These are phyloP conservation scores for Plasmopara muralis DNA, from an alignment of 352 stramenopile genomes.

Conservation along the genomic window DNA sequence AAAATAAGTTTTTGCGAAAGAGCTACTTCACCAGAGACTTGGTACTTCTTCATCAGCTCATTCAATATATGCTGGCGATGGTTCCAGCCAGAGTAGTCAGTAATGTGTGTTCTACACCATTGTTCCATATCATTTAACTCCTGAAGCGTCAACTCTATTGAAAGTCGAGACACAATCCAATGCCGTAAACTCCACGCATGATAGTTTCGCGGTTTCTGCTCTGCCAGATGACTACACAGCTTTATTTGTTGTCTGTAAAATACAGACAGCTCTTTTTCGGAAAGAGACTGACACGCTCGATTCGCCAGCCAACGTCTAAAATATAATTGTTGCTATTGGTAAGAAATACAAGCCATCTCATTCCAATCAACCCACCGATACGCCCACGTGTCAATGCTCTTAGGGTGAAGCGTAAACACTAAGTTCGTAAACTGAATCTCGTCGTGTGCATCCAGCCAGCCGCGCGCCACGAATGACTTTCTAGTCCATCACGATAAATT, in stretches of 20 bases:
- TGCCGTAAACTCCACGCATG: slow-evolving; percentile 82
- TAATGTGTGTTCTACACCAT: slow-evolving; percentile 66
- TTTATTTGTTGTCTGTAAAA: slow-evolving; percentile 53
- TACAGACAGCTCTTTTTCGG: slow-evolving; percentile 11
- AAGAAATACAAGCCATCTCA: background rate
- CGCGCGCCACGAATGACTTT: slow-evolving; percentile 46
- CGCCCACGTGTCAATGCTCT: slow-evolving; percentile 84
- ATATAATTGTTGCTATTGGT: slow-evolving; percentile 4
- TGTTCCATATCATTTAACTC: slow-evolving; percentile 45
- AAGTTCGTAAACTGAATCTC: slow-evolving; percentile 68
- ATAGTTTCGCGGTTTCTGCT: slow-evolving; percentile 73
- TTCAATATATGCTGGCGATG: slow-evolving; percentile 60
- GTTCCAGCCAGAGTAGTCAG: slow-evolving; percentile 77
- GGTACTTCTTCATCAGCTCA: slow-evolving; percentile 11
- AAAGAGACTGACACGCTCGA: slow-evolving; percentile 20
- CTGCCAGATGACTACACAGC: slow-evolving; percentile 43
- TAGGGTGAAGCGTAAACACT: slow-evolving; percentile 69
- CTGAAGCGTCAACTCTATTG: slow-evolving; percentile 11
- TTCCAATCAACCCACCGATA: slow-evolving; percentile 38
- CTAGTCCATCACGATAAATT: slow-evolving; percentile 16
- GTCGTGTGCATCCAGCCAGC: slow-evolving; percentile 27
- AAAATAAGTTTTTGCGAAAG: slow-evolving; percentile 22
- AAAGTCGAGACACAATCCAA: slow-evolving; percentile 52
- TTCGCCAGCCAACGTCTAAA: slow-evolving; percentile 49
- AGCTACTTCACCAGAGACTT: background rate